phyloP scores from a whole-genome alignment of 192 early-diverging fungal genomes.

The Backusella circina region DNA sequence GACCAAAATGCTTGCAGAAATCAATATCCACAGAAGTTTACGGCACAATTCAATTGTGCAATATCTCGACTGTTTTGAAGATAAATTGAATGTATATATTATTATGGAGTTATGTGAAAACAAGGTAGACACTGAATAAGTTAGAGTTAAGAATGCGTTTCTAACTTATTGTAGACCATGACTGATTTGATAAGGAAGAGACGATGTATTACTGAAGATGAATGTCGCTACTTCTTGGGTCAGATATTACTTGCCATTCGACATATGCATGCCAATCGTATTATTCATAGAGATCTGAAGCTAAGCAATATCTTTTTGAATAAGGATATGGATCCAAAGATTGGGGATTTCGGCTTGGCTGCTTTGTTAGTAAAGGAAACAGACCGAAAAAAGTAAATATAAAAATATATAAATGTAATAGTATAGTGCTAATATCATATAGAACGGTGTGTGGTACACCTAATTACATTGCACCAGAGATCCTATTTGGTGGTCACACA shows the following conservation, averaged over 20 bases:
- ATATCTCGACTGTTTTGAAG: slow-evolving; percentile 86
- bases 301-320: slow-evolving; percentile 90
- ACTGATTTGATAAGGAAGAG: slow-evolving; percentile 76
- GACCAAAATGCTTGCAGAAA: slow-evolving; percentile 65
- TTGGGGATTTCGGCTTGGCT: slow-evolving; percentile 96
- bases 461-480: slow-evolving; percentile 97
- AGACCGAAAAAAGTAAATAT: slow-evolving; percentile 83
- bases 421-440: background rate
- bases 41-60: slow-evolving; percentile 78
- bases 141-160: background rate
- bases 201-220: slow-evolving; percentile 81
- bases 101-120: slow-evolving; percentile 91
- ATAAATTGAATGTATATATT: slow-evolving; percentile 81
- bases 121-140: slow-evolving; percentile 42
- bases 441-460: slow-evolving; percentile 96
- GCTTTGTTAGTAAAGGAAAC: slow-evolving; percentile 70
- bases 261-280: slow-evolving; percentile 75
- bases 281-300: slow-evolving; percentile 96
- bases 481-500: slow-evolving; percentile 76
- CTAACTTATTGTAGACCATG: slow-evolving; percentile 59
- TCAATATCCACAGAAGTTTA: slow-evolving; percentile 71
- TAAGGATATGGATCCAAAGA: slow-evolving; percentile 77
- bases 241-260: slow-evolving; percentile 77
- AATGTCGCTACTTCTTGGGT: slow-evolving; percentile 82
- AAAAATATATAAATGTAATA: background rate